Conservation (phyloP, 768 basidiomycete species). For the Omphalotus guepiniiformis region DNA sequence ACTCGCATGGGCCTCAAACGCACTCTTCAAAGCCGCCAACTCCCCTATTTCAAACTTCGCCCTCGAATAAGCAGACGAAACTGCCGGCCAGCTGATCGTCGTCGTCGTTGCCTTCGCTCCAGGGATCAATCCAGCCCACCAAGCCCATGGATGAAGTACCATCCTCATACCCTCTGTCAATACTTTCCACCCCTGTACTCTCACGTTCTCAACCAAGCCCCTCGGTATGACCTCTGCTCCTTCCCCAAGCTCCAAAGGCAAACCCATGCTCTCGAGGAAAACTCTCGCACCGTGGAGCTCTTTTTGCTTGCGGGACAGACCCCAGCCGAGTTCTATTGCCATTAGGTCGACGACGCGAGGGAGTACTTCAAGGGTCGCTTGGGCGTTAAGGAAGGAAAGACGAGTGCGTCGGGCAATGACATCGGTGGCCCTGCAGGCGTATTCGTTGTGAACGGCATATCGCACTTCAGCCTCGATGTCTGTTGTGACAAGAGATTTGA, state of each 20-base stretch:
- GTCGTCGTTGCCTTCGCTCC: neutral
- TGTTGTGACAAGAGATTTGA: slow-evolving; percentile 20
- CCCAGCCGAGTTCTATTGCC: slow-evolving; percentile 83
- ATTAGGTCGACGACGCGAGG: slow-evolving; percentile 90
- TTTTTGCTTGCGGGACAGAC: slow-evolving; percentile 43
- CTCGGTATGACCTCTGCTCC: slow-evolving; percentile 39
- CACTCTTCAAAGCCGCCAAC: slow-evolving; percentile 32
- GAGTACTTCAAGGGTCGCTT: slow-evolving; percentile 78
- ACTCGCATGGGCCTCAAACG: slow-evolving; percentile 32
- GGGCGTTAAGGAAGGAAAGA: slow-evolving; percentile 88
- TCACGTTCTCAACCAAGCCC: slow-evolving; percentile 5
- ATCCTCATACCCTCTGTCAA: slow-evolving; percentile 12
- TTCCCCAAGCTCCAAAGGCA: slow-evolving; percentile 52
- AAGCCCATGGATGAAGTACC: too few species aligned
- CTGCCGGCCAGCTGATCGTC: neutral
- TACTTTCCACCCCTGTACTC: slow-evolving; percentile 8
- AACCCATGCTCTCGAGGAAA: slow-evolving; percentile 85
- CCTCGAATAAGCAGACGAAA: slow-evolving; percentile 26
- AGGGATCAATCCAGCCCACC: too few species aligned
- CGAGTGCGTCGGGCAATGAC: slow-evolving; percentile 90
- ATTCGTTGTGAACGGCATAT: slow-evolving; percentile 87
- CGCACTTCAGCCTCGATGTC: slow-evolving; percentile 91
- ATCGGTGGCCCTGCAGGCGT: slow-evolving; percentile 88
- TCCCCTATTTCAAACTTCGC: slow-evolving; percentile 45
- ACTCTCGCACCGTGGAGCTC: slow-evolving; percentile 57